A percentile compares a stretch with the other conserved stretches of the same genome.
Conservation (phyloP, 768 basidiomycete genomes). For the Phylloporus arenicola region DNA sequence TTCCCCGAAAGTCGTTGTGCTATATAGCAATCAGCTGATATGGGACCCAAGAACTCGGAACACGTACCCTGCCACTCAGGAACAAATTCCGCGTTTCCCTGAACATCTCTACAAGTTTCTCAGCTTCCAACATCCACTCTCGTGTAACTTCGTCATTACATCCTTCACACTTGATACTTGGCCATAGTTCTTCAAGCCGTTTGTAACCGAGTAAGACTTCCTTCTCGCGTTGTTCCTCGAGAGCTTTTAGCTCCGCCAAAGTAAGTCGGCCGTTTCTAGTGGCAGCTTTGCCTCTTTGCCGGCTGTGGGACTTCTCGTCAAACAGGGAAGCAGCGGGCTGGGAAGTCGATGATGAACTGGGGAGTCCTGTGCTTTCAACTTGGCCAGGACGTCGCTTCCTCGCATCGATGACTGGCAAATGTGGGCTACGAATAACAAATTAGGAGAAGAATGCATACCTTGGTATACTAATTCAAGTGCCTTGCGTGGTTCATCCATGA, state of each 20-base stretch:
- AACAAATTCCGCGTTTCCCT: slow-evolving; percentile 81
- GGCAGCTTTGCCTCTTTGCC: slow-evolving; percentile 29
- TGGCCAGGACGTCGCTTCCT: slow-evolving; percentile 44
- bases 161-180: slow-evolving; percentile 38
- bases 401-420: slow-evolving; percentile 49
- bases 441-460: slow-evolving; percentile 41
- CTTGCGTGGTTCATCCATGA: slow-evolving; percentile 74
- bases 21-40: slow-evolving; percentile 10
- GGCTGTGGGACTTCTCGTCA: slow-evolving; percentile 44
- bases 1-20: slow-evolving; percentile 60
- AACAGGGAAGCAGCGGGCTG: slow-evolving; percentile 51
- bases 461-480: slow-evolving; percentile 75
- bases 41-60: background rate
- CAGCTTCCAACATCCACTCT: slow-evolving; percentile 81
- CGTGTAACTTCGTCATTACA: slow-evolving; percentile 49
- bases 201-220: slow-evolving; percentile 56
- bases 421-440: slow-evolving; percentile 44
- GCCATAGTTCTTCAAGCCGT: slow-evolving; percentile 60
- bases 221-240: slow-evolving; percentile 63
- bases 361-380: slow-evolving; percentile 13
- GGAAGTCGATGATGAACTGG: slow-evolving; percentile 12
- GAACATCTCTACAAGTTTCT: slow-evolving; percentile 81
- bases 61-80: slow-evolving; percentile 62
- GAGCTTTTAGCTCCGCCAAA: slow-evolving; percentile 51
- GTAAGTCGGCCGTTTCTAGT: slow-evolving; percentile 43